These are phyloP conservation scores for Citrullus amarus DNA, from an alignment of 306 rosid species.

Conservation along the genomic window DNA sequence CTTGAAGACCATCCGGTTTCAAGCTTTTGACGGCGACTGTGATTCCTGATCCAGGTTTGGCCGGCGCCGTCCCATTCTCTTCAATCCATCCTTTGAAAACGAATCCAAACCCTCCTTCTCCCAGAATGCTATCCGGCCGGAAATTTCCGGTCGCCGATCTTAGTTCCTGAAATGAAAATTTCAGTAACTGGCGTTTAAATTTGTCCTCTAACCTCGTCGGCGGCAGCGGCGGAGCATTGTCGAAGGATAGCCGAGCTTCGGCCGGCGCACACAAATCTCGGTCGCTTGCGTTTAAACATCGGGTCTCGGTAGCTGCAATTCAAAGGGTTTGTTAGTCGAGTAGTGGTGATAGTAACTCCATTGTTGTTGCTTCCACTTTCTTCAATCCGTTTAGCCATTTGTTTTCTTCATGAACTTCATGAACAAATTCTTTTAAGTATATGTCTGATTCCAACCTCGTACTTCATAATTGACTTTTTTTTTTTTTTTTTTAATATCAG, in stretches of 20 bases:
- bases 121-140: slow-evolving; percentile 95
- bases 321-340: too few relatives aligned
- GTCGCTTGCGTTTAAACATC: slow-evolving; percentile 87
- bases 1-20: slow-evolving; percentile 95
- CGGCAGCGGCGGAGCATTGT: slow-evolving; percentile 35
- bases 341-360: background rate
- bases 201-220: slow-evolving; percentile 28
- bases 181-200: slow-evolving; percentile 49
- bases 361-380: background rate
- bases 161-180: slow-evolving; percentile 76
- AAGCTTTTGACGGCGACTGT: slow-evolving; percentile 92
- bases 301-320: slow-evolving; percentile 68
- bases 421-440: too few relatives aligned
- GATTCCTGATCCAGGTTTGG: slow-evolving; percentile 84
- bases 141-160: slow-evolving; percentile 94
- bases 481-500: too few relatives aligned
- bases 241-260: slow-evolving; percentile 67
- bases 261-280: slow-evolving; percentile 57
- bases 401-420: background rate
- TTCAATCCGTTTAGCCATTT: background rate
- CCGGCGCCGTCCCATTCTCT: slow-evolving; percentile 93
- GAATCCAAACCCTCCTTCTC: slow-evolving; percentile 92
- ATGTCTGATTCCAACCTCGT: too few relatives aligned
- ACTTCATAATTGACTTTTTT: too few relatives aligned
- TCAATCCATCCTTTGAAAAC: slow-evolving; percentile 97